A percentile compares a stretch with the other conserved stretches of the same genome.
These are phyloP conservation scores for Crepidotus variabilis DNA, from an alignment of 768 basidiomycete species.

Conservation along the genomic window DNA sequence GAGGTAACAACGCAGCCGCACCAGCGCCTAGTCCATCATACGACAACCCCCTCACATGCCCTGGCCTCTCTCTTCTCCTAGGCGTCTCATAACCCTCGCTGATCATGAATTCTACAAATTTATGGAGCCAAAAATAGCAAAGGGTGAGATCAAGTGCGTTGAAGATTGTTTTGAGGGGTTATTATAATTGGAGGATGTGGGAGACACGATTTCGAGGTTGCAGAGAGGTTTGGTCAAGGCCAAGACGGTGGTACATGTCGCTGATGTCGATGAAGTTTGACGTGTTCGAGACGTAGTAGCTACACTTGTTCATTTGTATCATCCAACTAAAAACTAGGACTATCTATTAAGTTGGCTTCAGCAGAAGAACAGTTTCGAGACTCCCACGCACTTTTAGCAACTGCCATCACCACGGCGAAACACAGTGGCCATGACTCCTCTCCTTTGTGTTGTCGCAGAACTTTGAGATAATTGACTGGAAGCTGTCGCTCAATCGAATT, in stretches of 20 bases:
- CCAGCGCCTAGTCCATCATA: conserved; percentile 12
- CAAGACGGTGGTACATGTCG: conserved; percentile 31
- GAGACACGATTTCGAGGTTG: too few species aligned
- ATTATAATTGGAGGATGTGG: conserved; percentile 16
- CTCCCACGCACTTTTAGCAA: too few species aligned
- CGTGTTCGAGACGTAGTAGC: too few species aligned
- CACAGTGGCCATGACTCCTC: too few species aligned
- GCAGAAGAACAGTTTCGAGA: too few species aligned
- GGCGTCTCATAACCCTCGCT: not conserved
- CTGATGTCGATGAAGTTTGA: conserved; percentile 18
- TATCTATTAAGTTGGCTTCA: too few species aligned
- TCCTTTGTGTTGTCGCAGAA: too few species aligned
- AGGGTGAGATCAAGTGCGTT: conserved; percentile 42
- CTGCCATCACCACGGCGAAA: too few species aligned
- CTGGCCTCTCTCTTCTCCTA: not conserved
- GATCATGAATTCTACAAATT: conserved; percentile 39
- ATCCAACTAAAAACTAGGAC: too few species aligned
- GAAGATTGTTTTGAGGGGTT: conserved; percentile 43
- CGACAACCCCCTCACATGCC: conserved; percentile 18
- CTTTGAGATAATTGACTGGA: too few species aligned
- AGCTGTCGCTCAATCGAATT: too few species aligned
- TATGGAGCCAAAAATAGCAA: conserved; percentile 36
- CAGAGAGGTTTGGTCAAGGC: conserved; percentile 26
- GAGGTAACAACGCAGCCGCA: not conserved
- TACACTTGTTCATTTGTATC: too few species aligned